These are phyloP conservation scores for Diacronema lutheri DNA, from an alignment of 78 protist species.

Conservation along the genomic window DNA sequence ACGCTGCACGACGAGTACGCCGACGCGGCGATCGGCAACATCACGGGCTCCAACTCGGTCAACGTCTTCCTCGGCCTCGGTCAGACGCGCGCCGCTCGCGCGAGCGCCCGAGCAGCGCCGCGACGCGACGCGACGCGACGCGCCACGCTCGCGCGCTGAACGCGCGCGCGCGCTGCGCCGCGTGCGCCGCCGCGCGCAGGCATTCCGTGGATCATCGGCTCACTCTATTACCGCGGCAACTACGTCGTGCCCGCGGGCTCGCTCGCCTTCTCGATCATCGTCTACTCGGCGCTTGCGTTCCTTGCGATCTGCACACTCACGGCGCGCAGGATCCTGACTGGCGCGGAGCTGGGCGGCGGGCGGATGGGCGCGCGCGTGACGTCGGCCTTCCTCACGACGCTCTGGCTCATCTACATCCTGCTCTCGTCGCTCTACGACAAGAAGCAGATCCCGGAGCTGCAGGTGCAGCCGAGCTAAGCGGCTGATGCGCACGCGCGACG, in stretches of 20 bases:
- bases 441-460: no score
- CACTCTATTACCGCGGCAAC: not conserved
- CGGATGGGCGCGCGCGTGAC: not conserved
- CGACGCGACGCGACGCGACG: not conserved
- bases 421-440: no score
- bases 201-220: not conserved
- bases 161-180: no score
- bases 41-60: constrained; percentile 37
- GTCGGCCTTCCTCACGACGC: not conserved
- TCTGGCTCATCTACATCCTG: constrained; percentile 44
- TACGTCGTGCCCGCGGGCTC: constrained; percentile 18
- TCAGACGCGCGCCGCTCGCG: constrained; percentile 12
- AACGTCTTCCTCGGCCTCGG: constrained; percentile 46
- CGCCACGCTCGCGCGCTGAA: no score
- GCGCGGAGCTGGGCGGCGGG: not conserved
- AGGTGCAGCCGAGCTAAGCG: no score
- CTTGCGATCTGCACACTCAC: not conserved
- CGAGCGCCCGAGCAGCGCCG: not conserved
- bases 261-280: constrained; percentile 10
- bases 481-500: no score
- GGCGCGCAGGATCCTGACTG: not conserved
- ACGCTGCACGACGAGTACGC: not conserved
- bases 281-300: not conserved
- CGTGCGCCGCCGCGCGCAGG: no score
- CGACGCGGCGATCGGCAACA: not conserved